phyloP scores from a whole-genome alignment of 2,329 filamentous ascomycete genomes.

The Bipolaris victoriae region DNA sequence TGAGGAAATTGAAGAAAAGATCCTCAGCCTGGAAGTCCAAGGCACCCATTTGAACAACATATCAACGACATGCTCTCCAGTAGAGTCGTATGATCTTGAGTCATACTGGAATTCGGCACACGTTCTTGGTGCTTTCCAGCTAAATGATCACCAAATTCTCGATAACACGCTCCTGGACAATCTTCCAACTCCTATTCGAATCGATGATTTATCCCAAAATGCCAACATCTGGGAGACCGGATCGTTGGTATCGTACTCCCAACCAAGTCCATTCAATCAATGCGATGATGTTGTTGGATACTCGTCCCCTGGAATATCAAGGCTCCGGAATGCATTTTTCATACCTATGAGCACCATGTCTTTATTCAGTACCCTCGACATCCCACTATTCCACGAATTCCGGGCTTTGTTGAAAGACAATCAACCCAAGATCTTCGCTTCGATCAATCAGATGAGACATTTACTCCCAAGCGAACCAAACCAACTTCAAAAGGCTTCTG shows the following conservation, averaged over 20 bases:
- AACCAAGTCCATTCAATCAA: not conserved
- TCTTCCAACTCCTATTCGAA: not conserved
- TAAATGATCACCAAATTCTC: not conserved
- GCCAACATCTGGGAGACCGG: too few relatives aligned
- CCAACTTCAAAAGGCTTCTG: constrained; percentile 4
- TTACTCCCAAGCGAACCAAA: constrained; percentile 7
- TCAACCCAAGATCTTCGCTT: not conserved
- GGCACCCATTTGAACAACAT: not conserved
- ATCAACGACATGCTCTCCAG: too few relatives aligned
- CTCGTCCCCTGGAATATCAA: too few relatives aligned
- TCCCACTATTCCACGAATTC: not conserved
- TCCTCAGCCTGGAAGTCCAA: not conserved
- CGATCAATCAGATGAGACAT: not conserved
- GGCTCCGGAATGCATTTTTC: not conserved
- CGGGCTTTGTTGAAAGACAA: not conserved
- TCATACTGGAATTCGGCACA: not conserved
- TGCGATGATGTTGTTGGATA: not conserved
- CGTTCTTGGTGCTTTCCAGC: too few relatives aligned
- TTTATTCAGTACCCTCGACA: not conserved
- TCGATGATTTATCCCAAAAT: not conserved
- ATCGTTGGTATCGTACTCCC: not conserved
- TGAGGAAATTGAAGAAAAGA: not conserved
- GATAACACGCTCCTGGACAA: not conserved
- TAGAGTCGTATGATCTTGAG: not conserved
- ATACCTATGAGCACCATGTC: not conserved